Evolutionary conservation across 352 stramenopile genomes (phyloP).

Genomic region (Globisporangium emineosum): DNA sequence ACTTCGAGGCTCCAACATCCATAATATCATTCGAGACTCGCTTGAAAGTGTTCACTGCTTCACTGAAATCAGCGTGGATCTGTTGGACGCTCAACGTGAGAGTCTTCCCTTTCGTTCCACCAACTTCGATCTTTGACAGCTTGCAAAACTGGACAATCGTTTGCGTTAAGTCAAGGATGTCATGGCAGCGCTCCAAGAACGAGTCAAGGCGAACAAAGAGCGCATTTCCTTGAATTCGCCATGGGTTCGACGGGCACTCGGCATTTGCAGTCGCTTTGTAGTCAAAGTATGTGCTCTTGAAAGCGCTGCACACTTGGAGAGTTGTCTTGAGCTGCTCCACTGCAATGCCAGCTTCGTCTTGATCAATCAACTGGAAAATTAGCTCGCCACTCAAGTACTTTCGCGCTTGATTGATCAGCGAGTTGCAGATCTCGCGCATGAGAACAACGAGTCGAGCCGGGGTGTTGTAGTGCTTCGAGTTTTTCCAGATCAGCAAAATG

Average conservation of each 20-base stretch:
- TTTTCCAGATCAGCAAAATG: constrained; percentile 99
- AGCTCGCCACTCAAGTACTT: constrained; percentile 94
- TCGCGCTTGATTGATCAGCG: constrained; percentile 91
- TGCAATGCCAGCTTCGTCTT: constrained; percentile 92
- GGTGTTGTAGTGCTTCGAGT: constrained; percentile 99
- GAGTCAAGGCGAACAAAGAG: constrained; percentile 96
- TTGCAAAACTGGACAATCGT: constrained; percentile 99
- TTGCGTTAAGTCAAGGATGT: constrained; percentile 97
- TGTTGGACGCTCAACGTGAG: constrained; percentile 92
- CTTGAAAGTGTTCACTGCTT: constrained; percentile 94
- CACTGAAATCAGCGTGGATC: constrained; percentile 95
- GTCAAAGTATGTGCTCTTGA: constrained; percentile 98
- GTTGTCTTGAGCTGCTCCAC: constrained; percentile 95
- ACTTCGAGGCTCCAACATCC: constrained; percentile 95
- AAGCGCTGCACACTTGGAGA: constrained; percentile 92
- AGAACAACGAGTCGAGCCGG: constrained; percentile 94
- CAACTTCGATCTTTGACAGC: constrained; percentile 96
- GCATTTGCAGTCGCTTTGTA: constrained; percentile 97
- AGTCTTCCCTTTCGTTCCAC: constrained; percentile 96
- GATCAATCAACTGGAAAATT: constrained; percentile 96
- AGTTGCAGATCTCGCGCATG: constrained; percentile 98
- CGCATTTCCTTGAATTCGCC: constrained; percentile 97
- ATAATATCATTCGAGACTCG: constrained; percentile 97
- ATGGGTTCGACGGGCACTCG: constrained; percentile 97
- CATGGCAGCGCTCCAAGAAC: constrained; percentile 97